Base-by-base conservation (phyloP, 768 basidiomycete genomes). In the Lentinus brumalis region DNA sequence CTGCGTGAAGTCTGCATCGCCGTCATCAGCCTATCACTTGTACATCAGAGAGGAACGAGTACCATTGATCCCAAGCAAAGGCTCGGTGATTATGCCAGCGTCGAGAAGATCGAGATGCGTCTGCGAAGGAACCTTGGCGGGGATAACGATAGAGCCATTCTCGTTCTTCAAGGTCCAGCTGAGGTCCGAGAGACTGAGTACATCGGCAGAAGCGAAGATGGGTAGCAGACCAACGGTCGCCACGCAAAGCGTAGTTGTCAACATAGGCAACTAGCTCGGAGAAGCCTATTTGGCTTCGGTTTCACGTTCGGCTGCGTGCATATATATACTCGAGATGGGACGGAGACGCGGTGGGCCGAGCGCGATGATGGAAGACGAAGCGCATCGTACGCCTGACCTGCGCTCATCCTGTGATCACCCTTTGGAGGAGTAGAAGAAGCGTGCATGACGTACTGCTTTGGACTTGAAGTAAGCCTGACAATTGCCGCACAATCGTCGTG, bases 151-250 rank as follows among this genome's bases (percentile, higher is more conserved):
- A 12, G 81, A 78, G 12, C 82, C 79, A 60, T 84, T 84, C 67
- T 79, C 73, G 67, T 84, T 85, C 60, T 73, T 76, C 49, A 86
- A 72, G 2, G 83, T 82, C 85, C 83, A 85, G 3, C 75, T 62
- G 40, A 85, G 73, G 15, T 74, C 69, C 16, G 81, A 78, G 31
- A 84, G 76, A 63, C 80, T 77, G 57, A 81, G 61, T n/a, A 72
- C 69, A 9, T 68, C 63, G 2, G 61, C 67, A 31, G 39, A 51
- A 2, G 56, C 68, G 29, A 64, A 30, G 2, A 51, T 31, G 9
- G 62, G 63, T 21, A 63, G 46, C 31, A 57, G 52, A 45, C 56
- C 53, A 10, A 47, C 56, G 31, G 55, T 46, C 9, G 60, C n/a
- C 21, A 56, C 4, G 6, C 18, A 11, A 29, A 55, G 26, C 8